Conservation (phyloP, 2,329 filamentous ascomycete genomes). For the Aspergillus neotritici region DNA sequence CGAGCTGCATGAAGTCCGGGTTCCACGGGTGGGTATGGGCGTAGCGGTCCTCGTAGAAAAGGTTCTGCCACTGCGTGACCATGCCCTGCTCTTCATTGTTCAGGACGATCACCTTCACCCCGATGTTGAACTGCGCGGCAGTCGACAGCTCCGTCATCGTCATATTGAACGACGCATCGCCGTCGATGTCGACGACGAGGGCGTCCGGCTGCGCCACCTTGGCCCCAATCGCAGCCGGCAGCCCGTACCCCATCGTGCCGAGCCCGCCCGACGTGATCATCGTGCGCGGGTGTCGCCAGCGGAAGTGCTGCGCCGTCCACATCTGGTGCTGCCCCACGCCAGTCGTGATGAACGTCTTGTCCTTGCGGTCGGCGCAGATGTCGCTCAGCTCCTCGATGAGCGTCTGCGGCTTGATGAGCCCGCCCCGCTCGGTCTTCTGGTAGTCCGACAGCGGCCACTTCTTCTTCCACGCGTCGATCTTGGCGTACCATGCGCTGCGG, state of each 20-base stretch:
- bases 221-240: conserved; percentile 90
- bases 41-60: conserved; percentile 84
- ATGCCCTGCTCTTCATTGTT: conserved; percentile 94
- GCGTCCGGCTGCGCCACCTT: conserved; percentile 75
- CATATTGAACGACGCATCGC: conserved; percentile 89
- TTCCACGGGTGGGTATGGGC: conserved; percentile 80
- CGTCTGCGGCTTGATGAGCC: conserved; percentile 57
- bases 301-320: conserved; percentile 93
- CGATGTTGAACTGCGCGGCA: conserved; percentile 84
- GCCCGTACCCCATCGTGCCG: conserved; percentile 88
- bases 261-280: conserved; percentile 94
- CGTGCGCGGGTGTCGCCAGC: conserved; percentile 80
- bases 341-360: conserved; percentile 77
- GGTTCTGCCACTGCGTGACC: conserved; percentile 89
- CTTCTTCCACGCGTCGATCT: conserved; percentile 81
- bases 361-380: conserved; percentile 67
- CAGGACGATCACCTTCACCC: conserved; percentile 79
- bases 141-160: conserved; percentile 83
- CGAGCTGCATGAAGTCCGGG: conserved; percentile 79
- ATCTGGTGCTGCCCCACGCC: conserved; percentile 97
- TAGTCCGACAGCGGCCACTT: conserved; percentile 70
- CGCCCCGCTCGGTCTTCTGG: background rate
- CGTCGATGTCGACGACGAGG: conserved; percentile 67
- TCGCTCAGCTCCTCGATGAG: conserved; percentile 81
- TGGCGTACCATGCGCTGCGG: conserved; percentile 73